A percentile compares a stretch with the other conserved stretches of the same genome.
These are phyloP conservation scores for Rhizophora mangle DNA, from an alignment of 345 rosid species.

Conservation along the genomic window DNA sequence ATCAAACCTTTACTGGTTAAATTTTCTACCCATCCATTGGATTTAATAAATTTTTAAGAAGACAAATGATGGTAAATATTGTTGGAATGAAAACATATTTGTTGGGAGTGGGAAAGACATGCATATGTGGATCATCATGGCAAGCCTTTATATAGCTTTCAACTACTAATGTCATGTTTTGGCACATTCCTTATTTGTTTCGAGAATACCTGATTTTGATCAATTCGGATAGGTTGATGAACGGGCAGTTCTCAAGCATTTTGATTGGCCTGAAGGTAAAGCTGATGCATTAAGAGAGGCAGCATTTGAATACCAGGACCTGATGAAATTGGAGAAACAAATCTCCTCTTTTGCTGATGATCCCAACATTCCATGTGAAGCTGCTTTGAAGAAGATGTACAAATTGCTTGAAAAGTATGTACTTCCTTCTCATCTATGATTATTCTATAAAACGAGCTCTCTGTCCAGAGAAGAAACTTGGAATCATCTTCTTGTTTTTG, in stretches of 20 bases:
- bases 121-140: neutral
- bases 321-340: constrained; percentile 80
- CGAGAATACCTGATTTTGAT: too few species aligned
- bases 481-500: neutral
- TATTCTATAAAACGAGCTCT: neutral
- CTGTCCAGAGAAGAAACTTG: neutral
- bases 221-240: constrained; percentile 67
- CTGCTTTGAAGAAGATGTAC: constrained; percentile 91
- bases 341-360: constrained; percentile 77
- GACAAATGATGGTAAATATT: constrained; percentile 3
- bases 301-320: constrained; percentile 94
- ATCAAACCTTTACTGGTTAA: neutral
- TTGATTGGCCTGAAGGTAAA: constrained; percentile 99
- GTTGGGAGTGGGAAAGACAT: constrained; percentile 10
- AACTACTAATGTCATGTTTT: too few species aligned
- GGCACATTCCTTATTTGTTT: too few species aligned
- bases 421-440: constrained; percentile 14
- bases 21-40: neutral
- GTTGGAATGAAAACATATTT: neutral
- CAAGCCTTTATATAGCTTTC: too few species aligned
- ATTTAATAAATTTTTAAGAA: neutral
- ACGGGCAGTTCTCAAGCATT: constrained; percentile 96
- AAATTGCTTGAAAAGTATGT: constrained; percentile 91
- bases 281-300: constrained; percentile 97
- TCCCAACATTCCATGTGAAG: constrained; percentile 76